phyloP scores from a whole-genome alignment of 2,329 filamentous ascomycete species.

The Pleurostoma richardsiae region DNA sequence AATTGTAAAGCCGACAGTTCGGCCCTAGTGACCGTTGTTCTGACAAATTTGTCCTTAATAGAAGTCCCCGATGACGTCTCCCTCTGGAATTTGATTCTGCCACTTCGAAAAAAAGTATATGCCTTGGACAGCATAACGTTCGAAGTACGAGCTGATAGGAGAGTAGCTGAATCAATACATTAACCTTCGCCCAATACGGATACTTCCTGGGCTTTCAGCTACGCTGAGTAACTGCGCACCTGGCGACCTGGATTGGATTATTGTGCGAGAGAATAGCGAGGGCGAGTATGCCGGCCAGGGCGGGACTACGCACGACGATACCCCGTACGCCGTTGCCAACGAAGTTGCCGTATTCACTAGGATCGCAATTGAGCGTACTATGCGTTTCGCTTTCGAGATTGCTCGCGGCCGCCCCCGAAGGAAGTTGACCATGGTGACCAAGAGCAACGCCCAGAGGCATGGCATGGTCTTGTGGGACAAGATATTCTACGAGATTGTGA shows the following conservation, averaged over 20 bases:
- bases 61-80: constrained; percentile 63
- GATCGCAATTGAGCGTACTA: constrained; percentile 52
- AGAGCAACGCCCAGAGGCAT: constrained; percentile 61
- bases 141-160: constrained; percentile 24
- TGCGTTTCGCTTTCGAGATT: constrained; percentile 59
- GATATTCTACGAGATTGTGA: constrained; percentile 47
- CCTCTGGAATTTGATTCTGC: constrained; percentile 59
- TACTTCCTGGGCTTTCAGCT: constrained; percentile 52
- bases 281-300: constrained; percentile 62
- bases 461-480: constrained; percentile 67
- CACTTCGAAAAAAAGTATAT: constrained; percentile 35
- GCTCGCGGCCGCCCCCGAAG: constrained; percentile 47
- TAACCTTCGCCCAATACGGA: constrained; percentile 57
- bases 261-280: constrained; percentile 61
- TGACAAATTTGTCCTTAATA: constrained; percentile 11
- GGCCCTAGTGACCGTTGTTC: too few relatives aligned
- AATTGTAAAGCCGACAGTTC: too few relatives aligned
- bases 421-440: constrained; percentile 58
- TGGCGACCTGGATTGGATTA: constrained; percentile 59
- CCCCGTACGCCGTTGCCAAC: constrained; percentile 54
- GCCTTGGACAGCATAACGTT: neutral
- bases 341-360: constrained; percentile 60
- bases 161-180: constrained; percentile 62
- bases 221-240: constrained; percentile 42
- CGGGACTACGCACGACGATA: constrained; percentile 50